Evolutionary conservation across 257 asterid genomes (phyloP).

Genomic region (Jasminum sambac): DNA sequence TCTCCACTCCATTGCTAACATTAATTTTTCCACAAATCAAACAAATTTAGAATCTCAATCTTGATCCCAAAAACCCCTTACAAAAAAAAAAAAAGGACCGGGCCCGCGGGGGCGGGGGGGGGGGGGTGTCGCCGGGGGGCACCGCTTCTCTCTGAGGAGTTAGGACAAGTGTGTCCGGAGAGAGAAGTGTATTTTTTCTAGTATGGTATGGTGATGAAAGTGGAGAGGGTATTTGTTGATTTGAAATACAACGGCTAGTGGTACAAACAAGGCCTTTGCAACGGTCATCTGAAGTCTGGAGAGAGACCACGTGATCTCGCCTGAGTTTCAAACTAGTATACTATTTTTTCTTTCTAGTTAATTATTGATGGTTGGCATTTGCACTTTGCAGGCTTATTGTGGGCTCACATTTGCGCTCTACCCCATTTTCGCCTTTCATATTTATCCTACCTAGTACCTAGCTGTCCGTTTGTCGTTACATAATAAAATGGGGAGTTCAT

Average conservation of each 20-base stretch:
- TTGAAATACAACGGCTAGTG: conserved; percentile 95
- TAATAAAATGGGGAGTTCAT: too few relatives aligned
- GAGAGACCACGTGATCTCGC: conserved; percentile 42
- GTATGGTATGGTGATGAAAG: background rate
- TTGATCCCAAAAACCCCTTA: background rate
- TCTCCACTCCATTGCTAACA: conserved; percentile 57
- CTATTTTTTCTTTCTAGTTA: background rate
- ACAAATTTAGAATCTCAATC: background rate
- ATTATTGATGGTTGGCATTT: background rate
- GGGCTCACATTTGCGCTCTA: background rate
- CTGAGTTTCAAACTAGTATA: conserved; percentile 46
- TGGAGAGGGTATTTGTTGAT: background rate
- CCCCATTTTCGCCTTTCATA: background rate
- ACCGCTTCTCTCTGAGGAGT: too few relatives aligned
- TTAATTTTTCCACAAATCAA: conserved; percentile 34
- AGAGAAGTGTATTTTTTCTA: conserved; percentile 47
- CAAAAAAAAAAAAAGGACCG: conserved; percentile 3
- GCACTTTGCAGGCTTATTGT: background rate
- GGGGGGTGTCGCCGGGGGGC: too few relatives aligned
- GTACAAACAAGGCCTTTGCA: conserved; percentile 61
- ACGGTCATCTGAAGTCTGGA: conserved; percentile 65
- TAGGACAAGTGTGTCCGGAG: conserved; percentile 16
- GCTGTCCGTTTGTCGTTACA: too few relatives aligned
- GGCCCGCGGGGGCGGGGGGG: too few relatives aligned
- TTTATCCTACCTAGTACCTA: background rate